These are phyloP conservation scores for Aquilaria agallochum DNA, from an alignment of 441 rosid genomes.

Conservation along the genomic window DNA sequence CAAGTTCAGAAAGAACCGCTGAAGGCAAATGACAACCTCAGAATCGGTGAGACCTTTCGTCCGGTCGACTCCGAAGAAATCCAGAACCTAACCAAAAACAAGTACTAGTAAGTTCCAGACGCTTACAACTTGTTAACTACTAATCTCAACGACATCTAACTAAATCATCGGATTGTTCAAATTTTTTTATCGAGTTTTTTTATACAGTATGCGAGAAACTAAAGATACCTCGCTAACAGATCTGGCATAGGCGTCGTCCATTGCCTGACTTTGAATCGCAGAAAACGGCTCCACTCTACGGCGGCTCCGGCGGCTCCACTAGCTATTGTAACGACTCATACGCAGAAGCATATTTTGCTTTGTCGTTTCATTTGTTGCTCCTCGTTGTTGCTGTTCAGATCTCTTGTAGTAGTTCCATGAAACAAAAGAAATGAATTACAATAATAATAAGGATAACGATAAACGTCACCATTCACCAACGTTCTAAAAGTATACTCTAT, in stretches of 20 bases:
- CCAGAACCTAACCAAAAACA: conserved; percentile 58
- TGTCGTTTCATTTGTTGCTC: not conserved
- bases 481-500: too few relatives aligned
- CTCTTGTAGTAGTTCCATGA: not conserved
- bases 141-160: not conserved
- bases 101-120: conserved; percentile 10
- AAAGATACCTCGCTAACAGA: conserved; percentile 80
- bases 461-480: too few relatives aligned
- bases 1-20: conserved; percentile 9
- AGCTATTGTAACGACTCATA: too few relatives aligned
- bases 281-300: conserved; percentile 1
- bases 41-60: conserved; percentile 76
- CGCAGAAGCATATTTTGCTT: too few relatives aligned
- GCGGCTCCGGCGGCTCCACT: too few relatives aligned
- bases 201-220: conserved; percentile 13
- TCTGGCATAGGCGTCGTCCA: conserved; percentile 98
- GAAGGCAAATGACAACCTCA: conserved; percentile 49
- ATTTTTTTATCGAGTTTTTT: not conserved
- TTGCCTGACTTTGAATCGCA: conserved; percentile 20
- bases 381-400: not conserved
- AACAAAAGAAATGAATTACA: not conserved
- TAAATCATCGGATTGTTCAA: not conserved
- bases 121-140: not conserved
- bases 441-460: too few relatives aligned
- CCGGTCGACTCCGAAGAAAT: conserved; percentile 78